phyloP scores from a whole-genome alignment of 768 basidiomycete genomes.

The Mycena galericulata region DNA sequence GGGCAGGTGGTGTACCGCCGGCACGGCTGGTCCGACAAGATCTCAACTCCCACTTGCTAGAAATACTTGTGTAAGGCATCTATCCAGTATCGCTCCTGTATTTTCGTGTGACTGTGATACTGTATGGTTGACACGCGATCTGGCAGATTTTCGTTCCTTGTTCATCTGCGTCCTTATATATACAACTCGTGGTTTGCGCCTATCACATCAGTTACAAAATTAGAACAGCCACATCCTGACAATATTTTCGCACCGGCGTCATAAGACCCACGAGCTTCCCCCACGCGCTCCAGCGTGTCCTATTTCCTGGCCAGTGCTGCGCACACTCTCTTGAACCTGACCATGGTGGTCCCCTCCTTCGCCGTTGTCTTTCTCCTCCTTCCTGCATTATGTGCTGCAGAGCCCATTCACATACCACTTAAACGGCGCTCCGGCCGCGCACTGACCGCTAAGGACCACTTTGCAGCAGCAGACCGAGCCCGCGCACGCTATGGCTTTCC shows the following conservation, averaged over 20 bases:
- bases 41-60: too few relatives aligned
- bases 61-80: too few relatives aligned
- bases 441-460: constrained; percentile 26
- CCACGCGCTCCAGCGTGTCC: neutral
- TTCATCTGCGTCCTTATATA: too few relatives aligned
- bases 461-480: constrained; percentile 23
- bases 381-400: constrained; percentile 18
- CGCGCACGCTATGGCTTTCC: constrained; percentile 29
- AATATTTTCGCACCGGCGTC: constrained; percentile 10
- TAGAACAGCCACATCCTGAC: neutral
- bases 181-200: neutral
- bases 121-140: too few relatives aligned
- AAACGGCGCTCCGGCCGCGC: constrained; percentile 23
- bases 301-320: neutral
- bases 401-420: constrained; percentile 30
- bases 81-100: too few relatives aligned
- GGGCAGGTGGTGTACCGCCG: too few relatives aligned
- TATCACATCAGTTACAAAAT: neutral
- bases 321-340: constrained; percentile 9
- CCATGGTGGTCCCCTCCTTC: neutral
- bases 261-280: neutral
- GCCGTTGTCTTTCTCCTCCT: constrained; percentile 13
- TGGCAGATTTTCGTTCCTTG: too few relatives aligned
- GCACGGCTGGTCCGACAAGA: too few relatives aligned
- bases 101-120: too few relatives aligned